Evolutionary conservation across 2,329 filamentous ascomycete genomes (phyloP).

Genomic region (Fusarium newnesense): DNA sequence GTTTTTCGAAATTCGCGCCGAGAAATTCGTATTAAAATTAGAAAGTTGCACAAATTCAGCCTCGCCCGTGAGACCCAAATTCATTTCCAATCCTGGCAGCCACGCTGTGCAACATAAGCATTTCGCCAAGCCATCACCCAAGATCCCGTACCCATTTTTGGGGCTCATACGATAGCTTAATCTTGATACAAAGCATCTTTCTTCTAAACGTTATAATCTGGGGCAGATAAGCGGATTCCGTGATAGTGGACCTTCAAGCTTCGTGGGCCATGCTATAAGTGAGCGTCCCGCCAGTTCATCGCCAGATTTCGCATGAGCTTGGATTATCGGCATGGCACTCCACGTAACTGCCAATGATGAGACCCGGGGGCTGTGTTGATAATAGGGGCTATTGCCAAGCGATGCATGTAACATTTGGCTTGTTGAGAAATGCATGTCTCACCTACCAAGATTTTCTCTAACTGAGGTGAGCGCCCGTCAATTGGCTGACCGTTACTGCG

Average conservation of each 20-base stretch:
- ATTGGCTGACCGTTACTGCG: not conserved
- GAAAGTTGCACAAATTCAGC: not conserved
- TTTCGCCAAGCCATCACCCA: not conserved
- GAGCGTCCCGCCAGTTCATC: not conserved
- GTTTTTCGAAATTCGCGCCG: not conserved
- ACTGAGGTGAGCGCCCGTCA: not conserved
- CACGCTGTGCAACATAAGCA: not conserved
- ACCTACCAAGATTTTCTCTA: not conserved
- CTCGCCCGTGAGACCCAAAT: not conserved
- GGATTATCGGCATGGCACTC: no score
- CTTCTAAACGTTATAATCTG: not conserved
- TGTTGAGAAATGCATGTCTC: not conserved
- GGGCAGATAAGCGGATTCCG: not conserved
- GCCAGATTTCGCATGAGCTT: not conserved
- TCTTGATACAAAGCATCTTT: not conserved
- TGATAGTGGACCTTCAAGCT: not conserved
- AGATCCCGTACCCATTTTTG: not conserved
- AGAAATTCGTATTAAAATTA: not conserved
- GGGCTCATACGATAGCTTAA: not conserved
- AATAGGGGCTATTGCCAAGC: not conserved
- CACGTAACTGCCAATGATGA: not conserved
- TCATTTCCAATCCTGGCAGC: not conserved
- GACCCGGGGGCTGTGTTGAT: not conserved
- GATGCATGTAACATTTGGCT: not conserved
- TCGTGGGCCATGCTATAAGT: not conserved